Base-by-base conservation (phyloP, 495 filamentous ascomycete species). In the Glonium stellatum region DNA sequence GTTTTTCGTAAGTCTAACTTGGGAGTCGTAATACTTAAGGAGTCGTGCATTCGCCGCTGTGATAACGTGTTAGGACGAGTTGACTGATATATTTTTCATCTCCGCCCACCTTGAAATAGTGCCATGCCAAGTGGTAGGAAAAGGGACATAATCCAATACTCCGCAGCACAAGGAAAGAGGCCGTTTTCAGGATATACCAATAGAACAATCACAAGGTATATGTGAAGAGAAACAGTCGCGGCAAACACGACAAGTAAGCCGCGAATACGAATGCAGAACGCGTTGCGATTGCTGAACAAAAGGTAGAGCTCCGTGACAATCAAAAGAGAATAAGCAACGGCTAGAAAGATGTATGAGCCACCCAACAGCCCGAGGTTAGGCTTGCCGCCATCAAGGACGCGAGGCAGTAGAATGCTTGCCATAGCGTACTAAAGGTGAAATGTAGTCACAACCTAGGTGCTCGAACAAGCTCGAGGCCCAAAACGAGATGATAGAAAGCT, bases 71-170 rank as follows among this genome's bases (percentile, higher is more conserved):
- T 39, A 39, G n/a, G 36, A 8, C 36, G 36, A 8, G 15, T 39
- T 15, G 36, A 39, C 8, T 8, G 15, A 8, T 8, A 39, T 8
- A 15, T 8, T 15, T 39, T 39, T 39, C 8, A 39, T 39, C 15
- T 39, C 36, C 36, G 37, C 54, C n/a, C 53, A 71, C 68, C 87
- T 65, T 89, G 85, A 71, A 89, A 90, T 1, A 88, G 71, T 18
- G 82, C 86, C 61, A 89, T 80, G 27, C 87, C 87, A 25, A 83
- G 78, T 3, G 87, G 87, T 34, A 89, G 75, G 69, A 81, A 86
- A 44, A 83, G 78, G 53, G 84, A 79, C 87, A 90, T 90, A 67
- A 88, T 77, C 85, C 86, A 90, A 71, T 79, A 90, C 67, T 87
- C 79, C 18, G 72, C 67, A 31, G 73, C 73, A 49, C 82, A 84